phyloP scores from a whole-genome alignment of 768 basidiomycete genomes.

The Tricholoma matsutake region DNA sequence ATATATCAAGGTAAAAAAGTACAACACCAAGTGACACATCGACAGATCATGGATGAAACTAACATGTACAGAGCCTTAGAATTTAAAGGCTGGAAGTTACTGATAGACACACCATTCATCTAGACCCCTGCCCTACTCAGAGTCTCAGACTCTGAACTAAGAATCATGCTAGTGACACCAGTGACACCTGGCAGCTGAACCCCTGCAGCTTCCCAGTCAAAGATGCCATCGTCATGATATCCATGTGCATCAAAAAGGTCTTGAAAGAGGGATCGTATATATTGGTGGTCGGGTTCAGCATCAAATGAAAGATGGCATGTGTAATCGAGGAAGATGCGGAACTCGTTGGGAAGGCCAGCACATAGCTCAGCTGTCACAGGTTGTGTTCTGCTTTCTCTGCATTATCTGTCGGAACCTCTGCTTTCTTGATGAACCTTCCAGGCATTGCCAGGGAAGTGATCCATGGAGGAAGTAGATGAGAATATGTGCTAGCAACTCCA shows the following conservation, averaged over 20 bases:
- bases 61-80: background rate
- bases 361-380: background rate
- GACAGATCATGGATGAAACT: background rate
- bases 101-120: background rate
- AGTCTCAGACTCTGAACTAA: background rate
- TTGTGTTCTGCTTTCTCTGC: background rate
- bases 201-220: constrained; percentile 30
- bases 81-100: background rate
- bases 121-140: background rate
- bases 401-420: background rate
- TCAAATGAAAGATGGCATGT: constrained; percentile 50
- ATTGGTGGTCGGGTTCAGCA: constrained; percentile 58
- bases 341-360: background rate
- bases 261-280: constrained; percentile 54
- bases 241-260: constrained; percentile 26
- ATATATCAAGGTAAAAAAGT: background rate
- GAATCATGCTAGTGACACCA: background rate
- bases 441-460: constrained; percentile 59
- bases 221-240: constrained; percentile 55
- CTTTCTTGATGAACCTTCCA: background rate
- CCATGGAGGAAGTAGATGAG: constrained; percentile 56
- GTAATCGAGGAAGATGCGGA: background rate
- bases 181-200: background rate
- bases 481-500: constrained; percentile 96
- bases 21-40: background rate